Evolutionary conservation across 176 grass and related monocot species (phyloP), one percentile per base, ranked within the genome.

Genomic region (Poa annua): DNA sequence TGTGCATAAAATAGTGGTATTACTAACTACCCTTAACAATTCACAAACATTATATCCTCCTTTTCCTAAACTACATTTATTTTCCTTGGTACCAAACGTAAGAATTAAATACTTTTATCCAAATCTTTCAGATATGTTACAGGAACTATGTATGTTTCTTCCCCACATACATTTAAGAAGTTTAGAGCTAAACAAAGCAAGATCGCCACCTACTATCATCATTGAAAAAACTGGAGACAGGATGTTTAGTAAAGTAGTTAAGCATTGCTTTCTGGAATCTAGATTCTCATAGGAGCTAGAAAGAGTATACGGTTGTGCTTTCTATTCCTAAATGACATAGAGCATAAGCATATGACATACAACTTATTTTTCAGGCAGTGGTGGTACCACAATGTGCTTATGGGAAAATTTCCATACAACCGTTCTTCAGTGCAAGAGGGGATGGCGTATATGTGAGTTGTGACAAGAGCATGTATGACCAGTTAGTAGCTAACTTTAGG

Each of bases 281-380:
- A 19, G 26, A 77, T 41, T 55, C 7, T 62, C 52, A 1, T 42
- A 64, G 24, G 11, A 42, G 54, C 41, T 42, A 79, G 10, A 42
- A 83, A 45, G 29, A 71, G 24, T 25, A 73, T 53, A 53, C 17
- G 65, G 39, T 6, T 65, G 75, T 45, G 57, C 11, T 32, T 57
- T 75, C 4, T 57, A 57, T 45, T 67, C 5, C 3, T 7, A 33
- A 26, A 85, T 11, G 54, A 53, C 22, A 36, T 48, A 35, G 35
- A 79, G 12, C 42, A 79, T 54, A 48, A 79, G 12, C 42, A 79
- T 54, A 48, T 21, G 44, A 35, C 34, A 74, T 73, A 45, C 34
- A 66, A 45, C 56, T 74, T 84, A 56, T 55, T 74, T 74, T 80
- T 22, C 72, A 79, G 33, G 56, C 66, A 79, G 12, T 14, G 16